These are phyloP conservation scores for Marchantia paleacea DNA, from an alignment of 225 moss, liverwort and hornwort species.

Conservation along the genomic window DNA sequence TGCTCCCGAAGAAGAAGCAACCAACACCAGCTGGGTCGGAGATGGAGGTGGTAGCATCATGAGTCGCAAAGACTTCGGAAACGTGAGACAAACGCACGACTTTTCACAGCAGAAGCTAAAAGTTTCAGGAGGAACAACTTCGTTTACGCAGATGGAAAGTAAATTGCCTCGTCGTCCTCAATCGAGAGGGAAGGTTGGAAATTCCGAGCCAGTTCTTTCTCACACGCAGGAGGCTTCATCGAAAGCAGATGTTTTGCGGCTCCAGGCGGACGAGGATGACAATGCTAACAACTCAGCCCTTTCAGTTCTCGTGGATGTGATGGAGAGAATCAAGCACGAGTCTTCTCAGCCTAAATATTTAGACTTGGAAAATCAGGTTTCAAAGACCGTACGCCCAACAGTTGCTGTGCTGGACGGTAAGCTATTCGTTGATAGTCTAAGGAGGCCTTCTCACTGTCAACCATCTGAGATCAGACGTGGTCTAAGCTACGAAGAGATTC, in stretches of 20 bases:
- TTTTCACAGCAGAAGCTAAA: neutral
- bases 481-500: conserved; percentile 30
- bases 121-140: conserved; percentile 1
- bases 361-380: conserved; percentile 20
- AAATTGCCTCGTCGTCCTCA: conserved; percentile 22
- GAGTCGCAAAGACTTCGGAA: conserved; percentile 5
- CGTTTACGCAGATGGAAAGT: conserved; percentile 12
- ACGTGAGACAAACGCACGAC: neutral
- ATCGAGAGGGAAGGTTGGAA: conserved; percentile 1
- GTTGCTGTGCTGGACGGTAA: conserved; percentile 2
- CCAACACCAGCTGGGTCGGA: neutral
- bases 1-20: neutral
- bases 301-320: conserved; percentile 16
- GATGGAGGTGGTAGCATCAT: neutral
- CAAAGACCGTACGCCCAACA: conserved; percentile 6
- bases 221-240: conserved; percentile 15
- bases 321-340: conserved; percentile 22
- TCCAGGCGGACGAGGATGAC: neutral
- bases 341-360: conserved; percentile 21
- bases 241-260: neutral
- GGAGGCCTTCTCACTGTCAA: conserved; percentile 1
- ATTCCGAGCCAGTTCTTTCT: neutral
- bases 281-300: conserved; percentile 10
- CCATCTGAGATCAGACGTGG: neutral
- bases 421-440: neutral